A percentile compares a stretch with the other conserved stretches of the same genome.
Evolutionary conservation across 2,329 filamentous ascomycete species (phyloP).

Genomic region (Diaporthe sp.): DNA sequence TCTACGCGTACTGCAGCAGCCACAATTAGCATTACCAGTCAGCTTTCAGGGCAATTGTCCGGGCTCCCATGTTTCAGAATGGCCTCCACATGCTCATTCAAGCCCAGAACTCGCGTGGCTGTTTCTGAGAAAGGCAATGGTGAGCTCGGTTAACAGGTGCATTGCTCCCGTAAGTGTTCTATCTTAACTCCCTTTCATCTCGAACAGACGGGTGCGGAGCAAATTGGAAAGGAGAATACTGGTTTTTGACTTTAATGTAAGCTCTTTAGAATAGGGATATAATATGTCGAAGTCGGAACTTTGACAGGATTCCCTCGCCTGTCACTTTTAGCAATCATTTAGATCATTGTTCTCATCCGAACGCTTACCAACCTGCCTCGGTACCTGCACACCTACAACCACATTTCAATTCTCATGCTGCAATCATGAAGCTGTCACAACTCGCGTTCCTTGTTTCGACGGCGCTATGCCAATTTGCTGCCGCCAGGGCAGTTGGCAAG

Average conservation of each 20-base stretch:
- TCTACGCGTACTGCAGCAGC: not conserved
- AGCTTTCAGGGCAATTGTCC: not conserved
- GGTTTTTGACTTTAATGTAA: not conserved
- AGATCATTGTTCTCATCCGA: not conserved
- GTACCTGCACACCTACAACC: not conserved
- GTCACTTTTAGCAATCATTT: not conserved
- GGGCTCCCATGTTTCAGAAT: not conserved
- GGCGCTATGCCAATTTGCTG: slow-evolving; percentile 41
- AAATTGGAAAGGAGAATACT: not conserved
- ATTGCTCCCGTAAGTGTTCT: not conserved
- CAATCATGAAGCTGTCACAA: slow-evolving; percentile 19
- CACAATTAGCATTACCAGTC: not conserved
- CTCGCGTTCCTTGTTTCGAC: not conserved
- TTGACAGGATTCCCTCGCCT: not conserved
- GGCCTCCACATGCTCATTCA: not conserved
- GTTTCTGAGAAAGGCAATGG: not conserved
- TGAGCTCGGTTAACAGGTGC: not conserved
- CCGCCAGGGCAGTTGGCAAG: slow-evolving; percentile 17
- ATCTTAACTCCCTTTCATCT: not conserved
- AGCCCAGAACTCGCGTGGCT: not conserved
- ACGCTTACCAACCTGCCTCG: not conserved
- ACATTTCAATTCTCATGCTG: not conserved
- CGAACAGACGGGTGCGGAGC: not conserved
- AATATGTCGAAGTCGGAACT: not conserved
- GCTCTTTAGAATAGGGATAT: not conserved